These are phyloP conservation scores for Macrocybe gigantea DNA, from an alignment of 768 basidiomycete genomes.

Conservation along the genomic window DNA sequence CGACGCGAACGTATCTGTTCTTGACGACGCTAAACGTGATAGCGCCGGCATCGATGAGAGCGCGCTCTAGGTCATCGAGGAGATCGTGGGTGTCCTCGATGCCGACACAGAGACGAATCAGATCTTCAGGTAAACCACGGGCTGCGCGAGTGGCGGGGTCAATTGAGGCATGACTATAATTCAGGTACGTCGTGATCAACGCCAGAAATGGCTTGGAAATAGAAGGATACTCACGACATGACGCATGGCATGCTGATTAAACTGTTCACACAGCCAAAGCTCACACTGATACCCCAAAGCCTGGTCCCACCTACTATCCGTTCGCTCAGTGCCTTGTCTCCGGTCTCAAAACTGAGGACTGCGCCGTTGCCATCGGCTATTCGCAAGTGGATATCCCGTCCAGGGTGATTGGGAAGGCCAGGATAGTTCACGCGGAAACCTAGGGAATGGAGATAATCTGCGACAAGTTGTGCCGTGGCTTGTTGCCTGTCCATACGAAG, in stretches of 20 bases:
- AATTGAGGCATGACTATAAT: slow-evolving; percentile 87
- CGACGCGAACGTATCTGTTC: slow-evolving; percentile 39
- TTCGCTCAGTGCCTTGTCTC: slow-evolving; percentile 85
- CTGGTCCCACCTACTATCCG: slow-evolving; percentile 88
- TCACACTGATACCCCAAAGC: slow-evolving; percentile 96
- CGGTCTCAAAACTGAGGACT: slow-evolving; percentile 92
- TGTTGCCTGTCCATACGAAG: slow-evolving; percentile 96
- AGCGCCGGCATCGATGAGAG: slow-evolving; percentile 88
- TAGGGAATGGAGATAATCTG: slow-evolving; percentile 74
- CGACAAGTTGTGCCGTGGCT: slow-evolving; percentile 73
- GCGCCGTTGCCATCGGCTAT: slow-evolving; percentile 91
- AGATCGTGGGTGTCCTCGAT: slow-evolving; percentile 95
- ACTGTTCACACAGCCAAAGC: slow-evolving; percentile 97
- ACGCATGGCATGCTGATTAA: slow-evolving; percentile 98
- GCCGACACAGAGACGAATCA: slow-evolving; percentile 96
- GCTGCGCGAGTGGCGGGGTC: slow-evolving; percentile 93
- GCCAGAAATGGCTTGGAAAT: slow-evolving; percentile 2
- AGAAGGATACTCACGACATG: slow-evolving; percentile 81
- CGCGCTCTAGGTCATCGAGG: slow-evolving; percentile 90
- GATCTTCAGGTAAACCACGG: slow-evolving; percentile 95
- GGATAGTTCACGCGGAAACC: slow-evolving; percentile 94
- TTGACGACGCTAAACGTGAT: slow-evolving; percentile 55
- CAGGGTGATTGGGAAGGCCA: slow-evolving; percentile 77
- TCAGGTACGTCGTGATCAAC: slow-evolving; percentile 9
- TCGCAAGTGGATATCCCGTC: slow-evolving; percentile 81